Evolutionary conservation across 208 protist genomes (phyloP), one percentile per base, ranked within the genome.

Genomic region (Leishmania martiniquensis): DNA sequence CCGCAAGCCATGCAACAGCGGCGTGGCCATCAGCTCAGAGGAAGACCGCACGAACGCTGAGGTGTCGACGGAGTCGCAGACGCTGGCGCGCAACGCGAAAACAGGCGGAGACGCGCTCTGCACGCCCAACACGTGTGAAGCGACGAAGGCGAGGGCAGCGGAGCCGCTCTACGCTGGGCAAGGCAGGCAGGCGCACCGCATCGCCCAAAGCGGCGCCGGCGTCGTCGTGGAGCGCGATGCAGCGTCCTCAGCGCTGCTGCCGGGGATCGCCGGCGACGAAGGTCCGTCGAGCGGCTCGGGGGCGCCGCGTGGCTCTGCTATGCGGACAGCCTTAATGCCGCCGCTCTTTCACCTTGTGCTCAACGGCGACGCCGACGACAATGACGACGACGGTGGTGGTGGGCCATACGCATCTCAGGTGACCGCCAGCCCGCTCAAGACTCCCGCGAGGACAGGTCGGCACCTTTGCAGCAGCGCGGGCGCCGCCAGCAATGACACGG

Each of bases 141-240:
- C 5, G 63, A 6, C 1, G 10, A 39, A 51, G 63, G 42, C 25
- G 63, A 69, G 6, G 63, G 4, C 12, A 7, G 47, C 42, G 67
- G n/a, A 32, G 69, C 45, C 69, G 3, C 69, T 74, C 20, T 74
- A 74, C 52, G 69, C 69, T 45, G 69, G 69, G 7, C 69, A 74
- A 42, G 69, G 69, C 22, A n/a, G 34, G 13, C 32, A 55, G 34
- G 52, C 52, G 32, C 49, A 63, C 69, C 5, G 13, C 32, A 7
- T 55, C 52, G n/a, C 62, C 49, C 69, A 76, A 32, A 49, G 25
- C 52, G 72, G 13, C 15, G 72, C 17, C 44, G 37, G 32, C 12
- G 34, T 15, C n/a, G 42, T 1, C 20, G n/a, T 67, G 42, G 55
- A 42, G 42, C 22, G 29, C n/a, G 72, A 12, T 15, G 9, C 20